Evolutionary conservation across 225 moss, liverwort and hornwort species (phyloP).

Genomic region (Pseudisothecium myosuroides): DNA sequence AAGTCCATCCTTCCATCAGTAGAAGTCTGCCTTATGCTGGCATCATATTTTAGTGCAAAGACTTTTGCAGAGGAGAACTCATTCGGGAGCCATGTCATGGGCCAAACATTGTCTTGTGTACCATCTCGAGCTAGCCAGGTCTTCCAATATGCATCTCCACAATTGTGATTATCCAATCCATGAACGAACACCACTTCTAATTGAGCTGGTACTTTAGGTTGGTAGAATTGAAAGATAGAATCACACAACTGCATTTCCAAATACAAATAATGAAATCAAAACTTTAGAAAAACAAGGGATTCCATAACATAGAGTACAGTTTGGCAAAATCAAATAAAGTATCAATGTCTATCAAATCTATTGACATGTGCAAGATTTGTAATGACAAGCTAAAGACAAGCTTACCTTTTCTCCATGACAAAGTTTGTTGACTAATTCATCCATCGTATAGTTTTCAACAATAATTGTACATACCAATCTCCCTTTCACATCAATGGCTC

Average conservation of each 20-base stretch:
- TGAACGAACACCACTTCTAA: not conserved
- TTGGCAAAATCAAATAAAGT: no score
- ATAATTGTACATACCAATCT: not conserved
- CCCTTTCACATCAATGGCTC: not conserved
- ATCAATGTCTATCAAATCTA: no score
- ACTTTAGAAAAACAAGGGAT: no score
- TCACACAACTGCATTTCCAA: not conserved
- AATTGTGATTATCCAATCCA: not conserved
- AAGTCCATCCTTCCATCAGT: not conserved
- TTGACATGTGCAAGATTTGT: no score
- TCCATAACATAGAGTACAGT: no score
- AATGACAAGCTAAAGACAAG: no score
- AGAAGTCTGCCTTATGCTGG: accelerated
- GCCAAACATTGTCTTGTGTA: not conserved
- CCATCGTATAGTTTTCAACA: not conserved
- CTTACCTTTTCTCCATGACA: not conserved
- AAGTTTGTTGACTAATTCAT: not conserved
- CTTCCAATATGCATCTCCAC: not conserved
- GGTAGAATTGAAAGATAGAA: not conserved
- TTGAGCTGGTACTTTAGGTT: not conserved
- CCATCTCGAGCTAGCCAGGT: not conserved
- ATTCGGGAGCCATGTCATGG: not conserved
- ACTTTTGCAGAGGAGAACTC: not conserved
- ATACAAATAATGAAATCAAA: not conserved
- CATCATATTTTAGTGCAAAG: not conserved